These are phyloP conservation scores for Yamadazyma diospyri DNA, from an alignment of 1,139 yeast species.

Conservation along the genomic window DNA sequence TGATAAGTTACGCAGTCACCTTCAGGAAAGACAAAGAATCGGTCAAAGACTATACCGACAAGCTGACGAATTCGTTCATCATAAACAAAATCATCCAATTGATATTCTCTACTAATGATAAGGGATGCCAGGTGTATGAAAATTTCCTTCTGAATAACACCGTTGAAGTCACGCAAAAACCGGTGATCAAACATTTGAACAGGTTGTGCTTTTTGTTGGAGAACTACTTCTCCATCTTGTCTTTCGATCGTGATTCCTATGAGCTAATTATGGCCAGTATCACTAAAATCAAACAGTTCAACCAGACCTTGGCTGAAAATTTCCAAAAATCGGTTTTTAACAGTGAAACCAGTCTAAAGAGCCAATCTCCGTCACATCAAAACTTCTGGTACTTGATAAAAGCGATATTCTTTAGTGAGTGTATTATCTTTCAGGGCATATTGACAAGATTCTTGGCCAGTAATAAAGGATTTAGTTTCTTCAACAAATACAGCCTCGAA, in stretches of 20 bases:
- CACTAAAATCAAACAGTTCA: constrained; percentile 23
- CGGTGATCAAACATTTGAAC: constrained; percentile 49
- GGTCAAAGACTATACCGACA: constrained; percentile 21
- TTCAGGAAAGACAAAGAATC: constrained; percentile 20
- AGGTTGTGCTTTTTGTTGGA: constrained; percentile 47
- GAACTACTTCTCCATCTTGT: constrained; percentile 23
- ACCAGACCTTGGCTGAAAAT: constrained; percentile 22
- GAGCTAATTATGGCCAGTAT: constrained; percentile 21
- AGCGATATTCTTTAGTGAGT: constrained; percentile 50
- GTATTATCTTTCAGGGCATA: constrained; percentile 56
- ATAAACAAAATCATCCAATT: constrained; percentile 21
- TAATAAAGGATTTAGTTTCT: constrained; percentile 9
- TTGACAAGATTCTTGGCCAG: constrained; percentile 33
- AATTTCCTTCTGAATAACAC: constrained; percentile 15
- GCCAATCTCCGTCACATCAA: constrained; percentile 15
- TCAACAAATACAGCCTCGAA: constrained; percentile 18
- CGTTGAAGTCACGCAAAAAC: constrained; percentile 24
- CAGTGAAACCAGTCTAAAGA: constrained; percentile 13
- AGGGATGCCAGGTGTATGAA: constrained; percentile 17
- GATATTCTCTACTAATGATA: constrained; percentile 18
- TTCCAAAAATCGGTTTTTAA: constrained; percentile 24
- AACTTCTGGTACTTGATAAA: constrained; percentile 34
- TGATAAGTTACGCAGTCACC: constrained; percentile 33
- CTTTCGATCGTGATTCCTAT: constrained; percentile 16
- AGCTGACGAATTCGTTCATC: constrained; percentile 23